phyloP scores from a whole-genome alignment of 495 filamentous ascomycete species.

The Podospora pseudopauciseta region DNA sequence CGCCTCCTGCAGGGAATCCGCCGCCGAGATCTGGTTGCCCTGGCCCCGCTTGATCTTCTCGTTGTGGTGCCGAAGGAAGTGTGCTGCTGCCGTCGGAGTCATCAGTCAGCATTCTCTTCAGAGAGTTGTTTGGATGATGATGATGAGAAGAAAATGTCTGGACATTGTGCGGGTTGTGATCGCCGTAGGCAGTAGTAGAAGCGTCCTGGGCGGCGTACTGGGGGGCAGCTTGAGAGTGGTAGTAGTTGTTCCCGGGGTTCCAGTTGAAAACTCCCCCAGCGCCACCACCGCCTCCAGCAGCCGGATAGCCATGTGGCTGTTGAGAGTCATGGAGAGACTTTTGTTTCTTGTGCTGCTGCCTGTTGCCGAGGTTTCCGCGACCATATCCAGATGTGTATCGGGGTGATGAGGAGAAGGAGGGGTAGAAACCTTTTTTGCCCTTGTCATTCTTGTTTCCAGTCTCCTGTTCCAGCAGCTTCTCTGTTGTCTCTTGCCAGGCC shows the following conservation, averaged over 20 bases:
- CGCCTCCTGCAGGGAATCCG: background rate
- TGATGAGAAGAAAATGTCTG: background rate
- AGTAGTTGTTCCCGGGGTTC: background rate
- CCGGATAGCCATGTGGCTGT: too few species aligned
- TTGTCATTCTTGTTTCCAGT: slow-evolving; percentile 31
- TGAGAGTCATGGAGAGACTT: background rate
- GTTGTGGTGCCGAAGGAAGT: background rate
- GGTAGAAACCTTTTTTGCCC: slow-evolving; percentile 22
- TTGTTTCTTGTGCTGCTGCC: background rate
- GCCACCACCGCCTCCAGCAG: background rate
- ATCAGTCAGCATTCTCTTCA: slow-evolving; percentile 28
- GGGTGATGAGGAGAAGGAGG: background rate
- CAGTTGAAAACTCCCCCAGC: background rate
- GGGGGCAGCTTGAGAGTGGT: background rate
- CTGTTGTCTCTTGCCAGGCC: slow-evolving; percentile 45
- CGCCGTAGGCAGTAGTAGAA: background rate
- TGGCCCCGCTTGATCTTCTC: background rate
- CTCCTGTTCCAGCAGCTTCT: slow-evolving; percentile 34
- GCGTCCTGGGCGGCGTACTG: background rate
- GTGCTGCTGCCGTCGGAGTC: slow-evolving; percentile 18
- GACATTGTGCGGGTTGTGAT: background rate
- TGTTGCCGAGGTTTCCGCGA: background rate
- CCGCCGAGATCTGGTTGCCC: background rate
- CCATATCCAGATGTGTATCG: background rate
- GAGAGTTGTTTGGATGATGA: slow-evolving; percentile 1